A percentile compares a stretch with the other conserved stretches of the same genome.
phyloP scores from a whole-genome alignment of 2,329 filamentous ascomycete genomes.

The Fusarium nanum region DNA sequence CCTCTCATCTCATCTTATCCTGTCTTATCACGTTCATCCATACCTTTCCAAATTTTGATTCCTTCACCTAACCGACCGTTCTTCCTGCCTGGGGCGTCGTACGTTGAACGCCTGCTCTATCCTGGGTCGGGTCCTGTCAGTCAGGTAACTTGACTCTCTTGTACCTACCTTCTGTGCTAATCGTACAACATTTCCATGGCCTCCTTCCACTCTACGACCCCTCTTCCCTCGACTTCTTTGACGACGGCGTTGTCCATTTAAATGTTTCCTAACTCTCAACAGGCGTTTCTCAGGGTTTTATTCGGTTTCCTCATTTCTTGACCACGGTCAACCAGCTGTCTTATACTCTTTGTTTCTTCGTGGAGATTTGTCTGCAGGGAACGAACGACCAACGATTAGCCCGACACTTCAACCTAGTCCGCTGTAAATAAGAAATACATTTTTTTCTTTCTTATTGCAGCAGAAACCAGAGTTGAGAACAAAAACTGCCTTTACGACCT shows the following conservation, averaged over 20 bases:
- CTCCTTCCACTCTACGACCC: slow-evolving; percentile 14
- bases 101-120: neutral
- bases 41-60: slow-evolving; percentile 2
- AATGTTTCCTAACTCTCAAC: neutral
- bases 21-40: neutral
- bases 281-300: neutral
- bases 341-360: slow-evolving; percentile 4
- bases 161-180: neutral
- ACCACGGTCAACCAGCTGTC: neutral
- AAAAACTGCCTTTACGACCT: slow-evolving; percentile 7
- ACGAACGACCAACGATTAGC: neutral
- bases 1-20: neutral
- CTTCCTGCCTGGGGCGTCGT: neutral
- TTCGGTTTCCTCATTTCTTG: neutral
- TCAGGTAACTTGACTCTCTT: slow-evolving; percentile 18
- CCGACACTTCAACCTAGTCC: neutral
- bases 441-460: slow-evolving; percentile 1
- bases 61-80: neutral
- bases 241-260: neutral
- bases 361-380: neutral
- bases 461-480: neutral
- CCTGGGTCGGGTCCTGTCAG: neutral
- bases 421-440: neutral
- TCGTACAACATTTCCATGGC: slow-evolving; percentile 11
- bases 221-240: slow-evolving; percentile 11